Evolutionary conservation across 2,329 filamentous ascomycete species (phyloP).

Genomic region (Alternaria sp.): DNA sequence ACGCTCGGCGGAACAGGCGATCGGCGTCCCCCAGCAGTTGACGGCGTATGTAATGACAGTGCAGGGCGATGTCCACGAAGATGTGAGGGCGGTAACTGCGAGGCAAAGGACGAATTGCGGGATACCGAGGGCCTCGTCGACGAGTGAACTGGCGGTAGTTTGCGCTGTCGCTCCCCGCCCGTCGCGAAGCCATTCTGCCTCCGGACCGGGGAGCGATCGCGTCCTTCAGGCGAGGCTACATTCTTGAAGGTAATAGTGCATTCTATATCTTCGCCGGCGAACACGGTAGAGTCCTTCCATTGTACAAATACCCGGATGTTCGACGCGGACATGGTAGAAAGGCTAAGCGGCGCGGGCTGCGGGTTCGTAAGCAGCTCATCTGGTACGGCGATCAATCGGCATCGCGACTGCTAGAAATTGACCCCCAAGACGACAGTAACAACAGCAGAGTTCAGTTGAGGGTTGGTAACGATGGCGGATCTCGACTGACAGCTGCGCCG

Average conservation of each 20-base stretch:
- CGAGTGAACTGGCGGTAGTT: slow-evolving; percentile 49
- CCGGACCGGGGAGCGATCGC: slow-evolving; percentile 42
- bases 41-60: slow-evolving; percentile 66
- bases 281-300: slow-evolving; percentile 94
- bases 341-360: slow-evolving; percentile 39
- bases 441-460: slow-evolving; percentile 11
- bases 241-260: slow-evolving; percentile 98
- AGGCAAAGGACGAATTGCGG: slow-evolving; percentile 48
- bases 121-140: slow-evolving; percentile 48
- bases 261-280: slow-evolving; percentile 94
- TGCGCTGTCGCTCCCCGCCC: slow-evolving; percentile 50
- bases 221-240: slow-evolving; percentile 63
- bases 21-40: slow-evolving; percentile 35
- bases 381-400: slow-evolving; percentile 35
- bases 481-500: slow-evolving; percentile 11
- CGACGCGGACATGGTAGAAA: slow-evolving; percentile 46
- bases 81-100: slow-evolving; percentile 42
- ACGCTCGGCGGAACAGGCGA: slow-evolving; percentile 35
- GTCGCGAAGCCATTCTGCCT: slow-evolving; percentile 49
- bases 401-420: slow-evolving; percentile 35
- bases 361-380: slow-evolving; percentile 43
- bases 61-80: slow-evolving; percentile 72
- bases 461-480: slow-evolving; percentile 5
- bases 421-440: slow-evolving; percentile 11
- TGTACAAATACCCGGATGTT: slow-evolving; percentile 96